Evolutionary conservation across 768 basidiomycete genomes (phyloP), one percentile per base, ranked within the genome.

Genomic region (Mycena polygramma): DNA sequence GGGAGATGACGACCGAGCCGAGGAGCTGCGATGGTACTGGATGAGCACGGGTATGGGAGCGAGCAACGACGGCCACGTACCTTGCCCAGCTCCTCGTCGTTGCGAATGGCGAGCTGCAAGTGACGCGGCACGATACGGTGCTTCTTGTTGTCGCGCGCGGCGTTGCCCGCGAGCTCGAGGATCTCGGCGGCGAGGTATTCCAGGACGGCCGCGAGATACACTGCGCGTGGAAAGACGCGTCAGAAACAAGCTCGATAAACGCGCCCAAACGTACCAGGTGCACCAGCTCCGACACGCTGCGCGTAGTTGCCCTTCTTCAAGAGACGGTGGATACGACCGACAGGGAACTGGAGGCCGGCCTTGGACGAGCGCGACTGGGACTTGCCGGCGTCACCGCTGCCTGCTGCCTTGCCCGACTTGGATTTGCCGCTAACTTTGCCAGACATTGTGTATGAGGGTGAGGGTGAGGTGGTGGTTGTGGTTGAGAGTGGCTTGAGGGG

Each of bases 121-220:
- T 92, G 94, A 77, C 89, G 91, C 69, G 92, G 94, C 60, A 92
- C 91, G 79, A 94, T 94, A 88, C 93, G 92, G 76, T 90, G 89
- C 85, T 93, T 91, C 88, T 91, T 89, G 82, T 89, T 89, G 81
- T 86, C 88, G 65, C 88, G 86, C 26, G 88, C 91, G 43, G 91
- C 91, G 76, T 91, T 91, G 54, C 92, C 93, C 72, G 92, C 93
- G 43, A 94, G 84, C 80, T 94, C 92, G 70, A 94, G 89, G 80
- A 94, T 93, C 81, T 94, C 92, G 62, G 92, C 92, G 63, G 92
- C 90, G 73, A 94, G 89, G 78, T 94, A 92, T 80, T 93, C 93
- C 74, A 94, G 88, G 74, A 93, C 92, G 35, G 92, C 92, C 41
- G 92, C 92, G 72, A 94, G 89, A 81, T 94, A 94, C 71, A 94